Evolutionary conservation across 495 filamentous ascomycete genomes (phyloP).

Genomic region (Immersiella caudata): DNA sequence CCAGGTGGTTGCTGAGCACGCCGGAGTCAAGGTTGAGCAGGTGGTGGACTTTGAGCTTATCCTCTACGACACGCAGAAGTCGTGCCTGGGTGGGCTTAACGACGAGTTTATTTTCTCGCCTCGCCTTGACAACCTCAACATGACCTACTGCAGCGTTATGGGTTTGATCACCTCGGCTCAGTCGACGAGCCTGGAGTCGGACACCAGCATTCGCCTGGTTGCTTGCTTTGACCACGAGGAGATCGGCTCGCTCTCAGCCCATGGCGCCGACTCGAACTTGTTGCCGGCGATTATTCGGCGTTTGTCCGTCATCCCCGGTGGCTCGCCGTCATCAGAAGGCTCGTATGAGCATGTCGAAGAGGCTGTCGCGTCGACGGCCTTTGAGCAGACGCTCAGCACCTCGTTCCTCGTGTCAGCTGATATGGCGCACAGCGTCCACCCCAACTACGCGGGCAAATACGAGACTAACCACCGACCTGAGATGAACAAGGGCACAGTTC

Average conservation of each 20-base stretch:
- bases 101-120: conserved; percentile 94
- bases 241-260: conserved; percentile 86
- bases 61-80: conserved; percentile 91
- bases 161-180: conserved; percentile 81
- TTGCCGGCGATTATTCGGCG: conserved; percentile 87
- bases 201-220: conserved; percentile 82
- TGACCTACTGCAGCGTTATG: conserved; percentile 85
- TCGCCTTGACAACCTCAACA: conserved; percentile 90
- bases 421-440: conserved; percentile 94
- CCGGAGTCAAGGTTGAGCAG: conserved; percentile 65
- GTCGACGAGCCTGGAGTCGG: conserved; percentile 64
- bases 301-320: conserved; percentile 73
- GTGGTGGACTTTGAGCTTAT: conserved; percentile 94
- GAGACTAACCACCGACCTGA: conserved; percentile 87
- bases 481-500: conserved; percentile 93
- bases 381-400: conserved; percentile 88
- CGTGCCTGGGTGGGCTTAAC: conserved; percentile 84
- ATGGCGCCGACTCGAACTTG: conserved; percentile 91
- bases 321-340: conserved; percentile 44
- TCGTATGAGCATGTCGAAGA: conserved; percentile 58
- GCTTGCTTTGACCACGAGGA: conserved; percentile 98
- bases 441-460: conserved; percentile 91
- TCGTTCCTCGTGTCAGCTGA: conserved; percentile 96
- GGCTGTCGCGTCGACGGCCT: conserved; percentile 68
- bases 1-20: conserved; percentile 80